Evolutionary conservation across 331 rosid species (phyloP).

Genomic region (Malus hybrid): DNA sequence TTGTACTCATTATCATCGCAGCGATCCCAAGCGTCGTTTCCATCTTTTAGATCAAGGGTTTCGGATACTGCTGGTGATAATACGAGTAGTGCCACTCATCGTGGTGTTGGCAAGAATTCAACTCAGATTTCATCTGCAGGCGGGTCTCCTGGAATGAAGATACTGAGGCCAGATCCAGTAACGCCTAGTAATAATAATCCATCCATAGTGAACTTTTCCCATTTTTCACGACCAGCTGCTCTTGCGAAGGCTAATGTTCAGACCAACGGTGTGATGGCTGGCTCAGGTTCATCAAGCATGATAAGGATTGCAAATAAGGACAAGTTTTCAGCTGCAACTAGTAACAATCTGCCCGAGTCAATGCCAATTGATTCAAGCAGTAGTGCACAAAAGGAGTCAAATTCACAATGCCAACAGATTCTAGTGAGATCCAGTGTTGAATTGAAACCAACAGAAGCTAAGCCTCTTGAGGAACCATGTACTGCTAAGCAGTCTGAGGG

Average conservation of each 20-base stretch:
- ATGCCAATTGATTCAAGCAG: constrained; percentile 21
- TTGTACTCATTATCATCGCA: constrained; percentile 36
- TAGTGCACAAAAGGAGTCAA: constrained; percentile 25
- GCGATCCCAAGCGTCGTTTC: constrained; percentile 47
- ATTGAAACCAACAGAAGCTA: constrained; percentile 32
- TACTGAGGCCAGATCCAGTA: constrained; percentile 35
- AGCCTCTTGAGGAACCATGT: constrained; percentile 31
- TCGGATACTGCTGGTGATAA: constrained; percentile 34
- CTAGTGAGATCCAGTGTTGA: constrained; percentile 38
- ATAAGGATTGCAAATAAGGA: constrained; percentile 28
- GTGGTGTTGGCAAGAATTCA: constrained; percentile 24
- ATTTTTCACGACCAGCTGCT: constrained; percentile 71
- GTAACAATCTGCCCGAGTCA: constrained; percentile 31
- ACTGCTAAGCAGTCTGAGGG: constrained; percentile 32
- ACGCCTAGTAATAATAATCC: constrained; percentile 35
- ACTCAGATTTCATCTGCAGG: constrained; percentile 36
- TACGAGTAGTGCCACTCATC: constrained; percentile 21
- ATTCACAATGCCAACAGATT: constrained; percentile 27
- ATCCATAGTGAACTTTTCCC: constrained; percentile 60
- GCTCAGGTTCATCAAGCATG: constrained; percentile 23
- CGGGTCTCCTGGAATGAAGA: constrained; percentile 29
- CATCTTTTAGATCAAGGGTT: constrained; percentile 39
- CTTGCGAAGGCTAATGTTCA: constrained; percentile 50
- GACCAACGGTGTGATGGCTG: constrained; percentile 26
- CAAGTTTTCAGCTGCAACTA: constrained; percentile 27